Evolutionary conservation across 2,329 filamentous ascomycete genomes (phyloP).

Genomic region (Cytospora chrysosperma): DNA sequence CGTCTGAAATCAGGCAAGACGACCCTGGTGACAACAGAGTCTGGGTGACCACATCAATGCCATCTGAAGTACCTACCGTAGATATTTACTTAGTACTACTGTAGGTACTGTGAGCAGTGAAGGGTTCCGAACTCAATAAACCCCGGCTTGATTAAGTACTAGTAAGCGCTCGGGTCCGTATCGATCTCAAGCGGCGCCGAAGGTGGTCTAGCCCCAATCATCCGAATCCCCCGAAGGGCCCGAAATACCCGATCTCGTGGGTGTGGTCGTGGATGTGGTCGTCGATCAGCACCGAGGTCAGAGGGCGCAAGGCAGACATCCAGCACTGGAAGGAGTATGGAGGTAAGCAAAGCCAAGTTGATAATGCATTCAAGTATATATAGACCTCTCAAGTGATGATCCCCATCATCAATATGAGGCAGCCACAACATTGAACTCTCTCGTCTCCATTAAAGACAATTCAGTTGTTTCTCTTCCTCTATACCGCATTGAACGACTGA

Average conservation of each 20-base stretch:
- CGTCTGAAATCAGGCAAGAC: background rate
- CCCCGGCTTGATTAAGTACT: too few relatives aligned
- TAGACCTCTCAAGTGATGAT: too few relatives aligned
- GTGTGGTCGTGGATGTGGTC: too few relatives aligned
- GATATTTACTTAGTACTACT: too few relatives aligned
- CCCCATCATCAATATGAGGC: background rate
- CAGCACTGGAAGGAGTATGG: background rate
- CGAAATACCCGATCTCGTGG: too few relatives aligned
- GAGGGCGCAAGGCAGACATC: too few relatives aligned
- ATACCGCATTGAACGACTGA: background rate
- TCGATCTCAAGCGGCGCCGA: background rate
- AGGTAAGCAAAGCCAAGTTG: background rate
- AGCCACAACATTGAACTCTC: too few relatives aligned
- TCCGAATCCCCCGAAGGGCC: slow-evolving; percentile 7
- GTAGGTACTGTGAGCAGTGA: too few relatives aligned
- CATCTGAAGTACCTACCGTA: background rate
- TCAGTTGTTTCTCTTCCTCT: too few relatives aligned
- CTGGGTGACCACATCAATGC: background rate
- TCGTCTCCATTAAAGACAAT: too few relatives aligned
- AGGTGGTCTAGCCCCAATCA: background rate
- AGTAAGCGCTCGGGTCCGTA: background rate
- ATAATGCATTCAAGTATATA: too few relatives aligned
- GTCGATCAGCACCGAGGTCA: background rate
- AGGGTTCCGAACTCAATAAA: too few relatives aligned
- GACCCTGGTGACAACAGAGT: background rate